Evolutionary conservation across 164 flowering plant species (phyloP), one percentile per base, ranked within the genome.

Genomic region (Akebia trifoliata): DNA sequence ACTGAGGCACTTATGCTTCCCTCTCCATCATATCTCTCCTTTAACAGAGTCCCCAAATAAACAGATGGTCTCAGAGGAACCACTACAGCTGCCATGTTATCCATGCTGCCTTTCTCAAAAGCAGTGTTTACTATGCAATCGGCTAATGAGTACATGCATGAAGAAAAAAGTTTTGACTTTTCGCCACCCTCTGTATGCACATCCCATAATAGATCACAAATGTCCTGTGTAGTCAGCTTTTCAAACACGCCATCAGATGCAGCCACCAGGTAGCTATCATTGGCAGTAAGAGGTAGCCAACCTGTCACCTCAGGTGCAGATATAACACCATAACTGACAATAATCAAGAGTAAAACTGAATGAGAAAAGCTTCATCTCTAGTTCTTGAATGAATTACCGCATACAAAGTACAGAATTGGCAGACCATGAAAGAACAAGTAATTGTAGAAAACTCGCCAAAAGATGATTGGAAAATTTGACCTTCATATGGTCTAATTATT

Each of bases 181-280:
- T 12, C 35, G 21, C 62, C 43, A 54, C 63, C 67, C 31, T 62
- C 56, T 56, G 29, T 60, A 21, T 81, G 78, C 48, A 69, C 75
- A 63, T 76, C 87, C 87, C 85, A 81, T 30, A 94, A 54, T 42
- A 90, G 42, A 77, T 90, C 95, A 78, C 99, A 94, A 48, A 86
- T 78, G 72, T 94, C 97, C 62, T 84, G 90, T 20, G 81, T 54
- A 56, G 80, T 76, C 67, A 87, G 62, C 69, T 78, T 84, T 62
- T 94, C 99, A 65, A 94, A 84, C 56, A 94, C 54, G 32, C 99
- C 99, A 82, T 94, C 99, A 59, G 99, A 84, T 56, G 96, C 95
- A 65, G 76, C 95, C 50, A 94, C 83, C 63, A 94, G 70, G 71
- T 79, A 87, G 66, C 81, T 83, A 69, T 90, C 99, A 60, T 86